Percentiles rank a stretch among this genome's conserved stretches.
Evolutionary conservation across 2,329 filamentous ascomycete genomes (phyloP).

Genomic region (Trichoderma endophyticum): DNA sequence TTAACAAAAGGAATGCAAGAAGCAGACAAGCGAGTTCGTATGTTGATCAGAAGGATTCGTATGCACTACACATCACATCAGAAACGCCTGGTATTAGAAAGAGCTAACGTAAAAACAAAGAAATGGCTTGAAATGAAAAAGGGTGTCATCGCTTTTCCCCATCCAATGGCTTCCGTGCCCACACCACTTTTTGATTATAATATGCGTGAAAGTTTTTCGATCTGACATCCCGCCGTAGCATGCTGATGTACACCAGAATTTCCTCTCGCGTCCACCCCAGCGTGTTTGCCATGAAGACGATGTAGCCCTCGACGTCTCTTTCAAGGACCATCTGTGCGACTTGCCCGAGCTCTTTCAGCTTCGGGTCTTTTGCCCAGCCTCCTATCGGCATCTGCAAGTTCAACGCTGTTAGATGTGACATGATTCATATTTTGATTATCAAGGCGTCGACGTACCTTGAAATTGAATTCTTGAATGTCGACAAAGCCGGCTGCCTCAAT

Average conservation of each 20-base stretch:
- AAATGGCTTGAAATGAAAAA: not conserved
- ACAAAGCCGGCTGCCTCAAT: constrained; percentile 29
- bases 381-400: constrained; percentile 22
- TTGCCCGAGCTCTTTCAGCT: constrained; percentile 26
- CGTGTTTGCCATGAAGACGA: constrained; percentile 19
- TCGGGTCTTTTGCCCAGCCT: constrained; percentile 25
- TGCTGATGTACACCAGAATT: constrained; percentile 14
- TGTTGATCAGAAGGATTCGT: not conserved
- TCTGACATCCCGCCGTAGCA: constrained; percentile 12
- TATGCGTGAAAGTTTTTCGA: constrained; percentile 13
- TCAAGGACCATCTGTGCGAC: constrained; percentile 32
- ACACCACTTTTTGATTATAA: constrained; percentile 17
- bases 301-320: constrained; percentile 33
- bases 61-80: not conserved
- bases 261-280: constrained; percentile 15
- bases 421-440: not conserved
- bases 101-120: not conserved
- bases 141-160: not conserved
- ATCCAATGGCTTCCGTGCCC: constrained; percentile 13
- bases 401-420: not conserved
- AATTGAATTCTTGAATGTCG: constrained; percentile 24
- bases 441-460: constrained; percentile 22
- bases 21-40: not conserved
- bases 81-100: not conserved
- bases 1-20: not conserved